These are phyloP conservation scores for Ambrosia artemisiifolia DNA, from an alignment of 129 eudicot genomes.

Conservation along the genomic window DNA sequence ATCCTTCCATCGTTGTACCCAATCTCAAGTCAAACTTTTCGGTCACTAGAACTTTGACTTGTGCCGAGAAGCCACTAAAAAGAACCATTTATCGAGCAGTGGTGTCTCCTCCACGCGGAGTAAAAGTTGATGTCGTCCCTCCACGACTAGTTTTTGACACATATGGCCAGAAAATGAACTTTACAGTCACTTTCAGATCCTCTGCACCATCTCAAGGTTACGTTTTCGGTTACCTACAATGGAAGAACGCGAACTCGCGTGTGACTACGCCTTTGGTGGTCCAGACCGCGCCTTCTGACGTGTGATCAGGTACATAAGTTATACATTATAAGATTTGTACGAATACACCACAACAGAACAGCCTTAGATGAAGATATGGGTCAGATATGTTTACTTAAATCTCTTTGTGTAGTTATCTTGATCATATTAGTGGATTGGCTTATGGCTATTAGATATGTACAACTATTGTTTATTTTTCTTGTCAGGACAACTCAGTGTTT, in stretches of 20 bases:
- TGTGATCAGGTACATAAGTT: slow-evolving; percentile 35
- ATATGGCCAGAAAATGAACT: slow-evolving; percentile 54
- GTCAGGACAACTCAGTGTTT: not conserved
- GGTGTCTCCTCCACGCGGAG: slow-evolving; percentile 54
- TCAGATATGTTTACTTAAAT: slow-evolving; percentile 19
- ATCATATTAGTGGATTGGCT: not conserved
- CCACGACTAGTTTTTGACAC: slow-evolving; percentile 40
- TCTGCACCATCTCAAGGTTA: slow-evolving; percentile 63
- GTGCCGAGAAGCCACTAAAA: slow-evolving; percentile 41
- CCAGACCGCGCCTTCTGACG: slow-evolving; percentile 35
- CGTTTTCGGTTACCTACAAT: slow-evolving; percentile 65
- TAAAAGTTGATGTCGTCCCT: slow-evolving; percentile 59
- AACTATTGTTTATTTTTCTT: not conserved
- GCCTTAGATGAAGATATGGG: slow-evolving; percentile 10
- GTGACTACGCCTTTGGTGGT: slow-evolving; percentile 65
- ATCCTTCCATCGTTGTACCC: slow-evolving; percentile 76
- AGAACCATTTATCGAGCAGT: slow-evolving; percentile 47
- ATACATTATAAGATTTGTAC: not conserved
- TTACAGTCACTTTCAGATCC: slow-evolving; percentile 52
- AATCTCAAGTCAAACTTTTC: slow-evolving; percentile 44
- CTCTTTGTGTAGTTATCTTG: slow-evolving; percentile 26
- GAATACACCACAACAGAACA: not conserved
- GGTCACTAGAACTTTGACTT: slow-evolving; percentile 59
- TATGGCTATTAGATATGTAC: not conserved
- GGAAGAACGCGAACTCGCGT: slow-evolving; percentile 53